Evolutionary conservation across 345 rosid species (phyloP).

Genomic region (Arabis hirsuta): DNA sequence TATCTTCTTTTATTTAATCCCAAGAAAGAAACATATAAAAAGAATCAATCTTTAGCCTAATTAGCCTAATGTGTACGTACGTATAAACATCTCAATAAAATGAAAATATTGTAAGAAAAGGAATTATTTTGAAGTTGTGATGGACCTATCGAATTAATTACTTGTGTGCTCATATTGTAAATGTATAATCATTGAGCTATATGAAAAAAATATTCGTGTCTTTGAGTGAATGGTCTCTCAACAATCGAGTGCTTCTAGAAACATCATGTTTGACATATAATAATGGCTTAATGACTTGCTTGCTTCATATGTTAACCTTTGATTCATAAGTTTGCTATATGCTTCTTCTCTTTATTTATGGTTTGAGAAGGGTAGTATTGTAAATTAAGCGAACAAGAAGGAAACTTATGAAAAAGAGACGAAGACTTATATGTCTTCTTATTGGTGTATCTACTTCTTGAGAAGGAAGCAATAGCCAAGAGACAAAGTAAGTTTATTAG

Average conservation of each 20-base stretch:
- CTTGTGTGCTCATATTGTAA: slow-evolving; percentile 42
- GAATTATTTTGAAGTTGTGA: slow-evolving; percentile 28
- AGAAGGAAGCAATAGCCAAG: slow-evolving; percentile 29
- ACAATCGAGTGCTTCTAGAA: slow-evolving; percentile 48
- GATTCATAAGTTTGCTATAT: slow-evolving; percentile 27
- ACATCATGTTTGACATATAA: slow-evolving; percentile 31
- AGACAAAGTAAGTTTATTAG: slow-evolving; percentile 26
- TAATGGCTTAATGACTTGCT: slow-evolving; percentile 14
- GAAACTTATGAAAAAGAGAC: slow-evolving; percentile 21
- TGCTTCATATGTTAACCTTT: slow-evolving; percentile 25
- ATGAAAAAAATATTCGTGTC: slow-evolving; percentile 21
- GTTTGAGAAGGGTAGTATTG: slow-evolving; percentile 27
- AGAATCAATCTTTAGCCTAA: not conserved
- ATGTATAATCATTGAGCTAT: slow-evolving; percentile 43
- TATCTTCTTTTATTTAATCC: not conserved
- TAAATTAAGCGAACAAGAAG: slow-evolving; percentile 3
- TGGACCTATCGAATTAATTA: slow-evolving; percentile 40
- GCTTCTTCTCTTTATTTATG: slow-evolving; percentile 15
- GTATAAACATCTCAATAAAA: not conserved
- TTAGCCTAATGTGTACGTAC: not conserved
- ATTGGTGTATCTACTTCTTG: slow-evolving; percentile 36
- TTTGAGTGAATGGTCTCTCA: slow-evolving; percentile 27
- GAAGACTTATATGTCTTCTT: slow-evolving; percentile 31
- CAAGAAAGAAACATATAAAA: not conserved
- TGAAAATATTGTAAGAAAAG: not conserved